Evolutionary conservation across 1,284 basidiomycete genomes (phyloP), one percentile per base, ranked within the genome.

Genomic region (Rhodotorula sp.): DNA sequence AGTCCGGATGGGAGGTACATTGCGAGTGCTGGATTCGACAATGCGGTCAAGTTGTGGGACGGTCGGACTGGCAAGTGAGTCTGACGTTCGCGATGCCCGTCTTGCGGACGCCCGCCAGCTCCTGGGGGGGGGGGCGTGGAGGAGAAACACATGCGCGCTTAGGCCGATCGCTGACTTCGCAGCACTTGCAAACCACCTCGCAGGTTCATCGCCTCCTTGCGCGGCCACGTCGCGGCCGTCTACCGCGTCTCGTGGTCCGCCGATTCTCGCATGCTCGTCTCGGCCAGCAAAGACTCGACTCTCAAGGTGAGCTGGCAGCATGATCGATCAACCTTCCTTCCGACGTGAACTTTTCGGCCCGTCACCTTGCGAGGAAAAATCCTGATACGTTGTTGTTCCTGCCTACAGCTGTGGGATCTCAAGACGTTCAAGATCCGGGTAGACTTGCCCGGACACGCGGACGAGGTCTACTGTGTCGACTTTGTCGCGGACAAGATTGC

Each of bases 391-490:
- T 34, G 8, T 34, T 8, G 34, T 1, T 8, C 5, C 5, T 4
- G 28, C 28, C 5, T 19, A 21, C 71, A 93, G 92, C 88, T 97
- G 45, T 97, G 94, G 94, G 91, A 95, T 80, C 84, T 97, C 70
- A 93, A 93, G 81, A 95, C 92, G 23, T 92, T 92, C 82, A 97
- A 97, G 82, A 89, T 98, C 76, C 90, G 92, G 78, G 88, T 87
- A 5, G 95, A 99, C 81, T 86, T 99, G 34, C 93, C 95, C 0
- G 97, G 95, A 5, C 97, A 99, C 80, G 91, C 90, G 0, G 95
- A 99, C 79, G 97, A 99, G 81, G 95, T 99, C 38, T 98, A 98
- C 83, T 99, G 95, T 79, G 95, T 99, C 28, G 94, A 97, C 81
- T 97, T 95, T 79, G 93, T 97, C 1, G 95, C 94, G 1, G 95